These are phyloP conservation scores for Mortierella sp. DNA, from an alignment of 371 early-diverging fungal species.

Conservation along the genomic window DNA sequence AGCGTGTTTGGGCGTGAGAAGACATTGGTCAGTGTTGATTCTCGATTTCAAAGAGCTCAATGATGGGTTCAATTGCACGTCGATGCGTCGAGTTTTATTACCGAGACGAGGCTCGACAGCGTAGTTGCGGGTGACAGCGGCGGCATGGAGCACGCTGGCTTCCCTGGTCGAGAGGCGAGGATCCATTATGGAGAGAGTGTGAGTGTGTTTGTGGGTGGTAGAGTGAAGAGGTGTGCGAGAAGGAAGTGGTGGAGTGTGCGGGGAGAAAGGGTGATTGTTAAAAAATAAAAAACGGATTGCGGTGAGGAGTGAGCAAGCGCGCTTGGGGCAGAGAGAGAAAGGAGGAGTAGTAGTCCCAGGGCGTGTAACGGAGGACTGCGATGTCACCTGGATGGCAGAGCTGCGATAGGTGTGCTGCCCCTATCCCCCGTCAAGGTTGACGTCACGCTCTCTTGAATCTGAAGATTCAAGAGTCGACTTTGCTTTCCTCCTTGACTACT, in stretches of 20 bases:
- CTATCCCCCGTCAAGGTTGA: neutral
- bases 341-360: neutral
- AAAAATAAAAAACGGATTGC: neutral
- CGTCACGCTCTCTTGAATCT: slow-evolving; percentile 3
- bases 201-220: neutral
- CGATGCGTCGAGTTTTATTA: slow-evolving; percentile 49
- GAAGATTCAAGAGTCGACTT: no score
- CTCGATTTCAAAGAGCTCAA: neutral
- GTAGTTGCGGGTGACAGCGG: slow-evolving; percentile 94
- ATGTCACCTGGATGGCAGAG: slow-evolving; percentile 6
- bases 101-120: slow-evolving; percentile 92
- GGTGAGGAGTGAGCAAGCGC: slow-evolving; percentile 8
- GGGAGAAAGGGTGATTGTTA: slow-evolving; percentile 6
- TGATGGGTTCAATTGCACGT: neutral
- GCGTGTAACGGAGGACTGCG: neutral
- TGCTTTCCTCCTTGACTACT: neutral
- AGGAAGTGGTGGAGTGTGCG: slow-evolving; percentile 5
- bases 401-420: neutral
- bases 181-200: slow-evolving; percentile 40
- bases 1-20: slow-evolving; percentile 16
- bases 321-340: slow-evolving; percentile 1
- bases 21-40: slow-evolving; percentile 21
- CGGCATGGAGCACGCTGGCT: slow-evolving; percentile 78
- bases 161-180: slow-evolving; percentile 67
- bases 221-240: neutral